phyloP scores from a whole-genome alignment of 176 grass and related monocot genomes.

The Lolium multiflorum region DNA sequence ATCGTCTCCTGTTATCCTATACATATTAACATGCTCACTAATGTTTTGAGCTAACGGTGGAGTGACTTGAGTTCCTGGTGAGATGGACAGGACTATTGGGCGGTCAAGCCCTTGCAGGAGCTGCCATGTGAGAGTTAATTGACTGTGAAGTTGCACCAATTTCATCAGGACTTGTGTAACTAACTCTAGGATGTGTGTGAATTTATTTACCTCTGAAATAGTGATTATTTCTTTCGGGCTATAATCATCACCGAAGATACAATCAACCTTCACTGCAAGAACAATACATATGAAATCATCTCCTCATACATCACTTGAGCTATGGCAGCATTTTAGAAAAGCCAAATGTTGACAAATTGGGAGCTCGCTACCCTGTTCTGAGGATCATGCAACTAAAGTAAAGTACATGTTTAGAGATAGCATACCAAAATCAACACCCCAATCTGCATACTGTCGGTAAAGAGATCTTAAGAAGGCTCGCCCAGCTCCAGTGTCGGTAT shows the following conservation, averaged over 20 bases:
- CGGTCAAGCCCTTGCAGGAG: slow-evolving; percentile 73
- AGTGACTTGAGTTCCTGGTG: slow-evolving; percentile 73
- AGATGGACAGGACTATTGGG: slow-evolving; percentile 79
- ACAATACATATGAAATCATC: slow-evolving; percentile 23
- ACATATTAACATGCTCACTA: slow-evolving; percentile 75
- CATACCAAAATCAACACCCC: slow-evolving; percentile 96
- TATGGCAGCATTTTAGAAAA: background rate
- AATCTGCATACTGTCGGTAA: slow-evolving; percentile 82
- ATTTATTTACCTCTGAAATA: slow-evolving; percentile 70
- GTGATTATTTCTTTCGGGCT: slow-evolving; percentile 77
- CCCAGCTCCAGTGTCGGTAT: slow-evolving; percentile 78
- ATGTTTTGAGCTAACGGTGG: slow-evolving; percentile 69
- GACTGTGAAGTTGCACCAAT: slow-evolving; percentile 15
- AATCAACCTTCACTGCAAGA: slow-evolving; percentile 86
- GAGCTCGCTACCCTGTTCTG: background rate
- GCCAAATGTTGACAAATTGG: background rate
- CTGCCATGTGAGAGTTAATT: slow-evolving; percentile 50
- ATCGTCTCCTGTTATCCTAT: slow-evolving; percentile 91
- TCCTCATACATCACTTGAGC: background rate
- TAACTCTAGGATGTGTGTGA: background rate
- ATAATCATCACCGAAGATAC: slow-evolving; percentile 86
- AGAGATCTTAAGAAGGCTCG: slow-evolving; percentile 86
- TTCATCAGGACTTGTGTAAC: slow-evolving; percentile 7
- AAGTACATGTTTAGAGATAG: background rate
- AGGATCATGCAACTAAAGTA: background rate